Conservation (phyloP, 2,329 filamentous ascomycete species). For the Penicillium sclerotiorum region DNA sequence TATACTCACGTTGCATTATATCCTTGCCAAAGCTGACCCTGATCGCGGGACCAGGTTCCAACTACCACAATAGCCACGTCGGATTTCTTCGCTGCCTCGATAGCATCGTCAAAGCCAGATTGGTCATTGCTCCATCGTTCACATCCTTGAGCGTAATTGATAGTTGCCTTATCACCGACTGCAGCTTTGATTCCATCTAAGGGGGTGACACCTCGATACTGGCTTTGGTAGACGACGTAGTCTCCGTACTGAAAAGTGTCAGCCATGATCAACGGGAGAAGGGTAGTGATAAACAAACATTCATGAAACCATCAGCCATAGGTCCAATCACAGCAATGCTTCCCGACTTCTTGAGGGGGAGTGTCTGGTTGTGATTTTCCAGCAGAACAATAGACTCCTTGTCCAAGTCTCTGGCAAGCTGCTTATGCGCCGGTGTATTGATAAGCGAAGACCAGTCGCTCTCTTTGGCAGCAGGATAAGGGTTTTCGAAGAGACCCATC, state of each 20-base stretch:
- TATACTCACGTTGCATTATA: slow-evolving; percentile 64
- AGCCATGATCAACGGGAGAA: not conserved
- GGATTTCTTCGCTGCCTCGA: slow-evolving; percentile 65
- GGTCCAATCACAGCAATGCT: slow-evolving; percentile 73
- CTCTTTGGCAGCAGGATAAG: slow-evolving; percentile 62
- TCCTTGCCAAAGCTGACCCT: slow-evolving; percentile 69
- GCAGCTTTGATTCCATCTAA: slow-evolving; percentile 68
- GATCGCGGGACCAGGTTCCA: slow-evolving; percentile 75
- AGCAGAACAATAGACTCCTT: slow-evolving; percentile 65
- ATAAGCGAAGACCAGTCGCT: slow-evolving; percentile 61
- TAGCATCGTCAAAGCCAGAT: slow-evolving; percentile 67
- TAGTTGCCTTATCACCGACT: slow-evolving; percentile 57
- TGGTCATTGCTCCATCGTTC: slow-evolving; percentile 73
- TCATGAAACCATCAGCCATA: slow-evolving; percentile 72
- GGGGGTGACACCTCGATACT: slow-evolving; percentile 68
- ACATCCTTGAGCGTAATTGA: slow-evolving; percentile 70
- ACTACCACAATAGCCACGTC: slow-evolving; percentile 75
- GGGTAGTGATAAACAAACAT: slow-evolving; percentile 50
- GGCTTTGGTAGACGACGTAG: slow-evolving; percentile 68
- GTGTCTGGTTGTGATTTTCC: slow-evolving; percentile 58
- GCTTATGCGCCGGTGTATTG: slow-evolving; percentile 61
- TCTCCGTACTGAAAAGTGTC: slow-evolving; percentile 62
- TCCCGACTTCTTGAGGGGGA: slow-evolving; percentile 64
- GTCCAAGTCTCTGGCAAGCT: slow-evolving; percentile 65
- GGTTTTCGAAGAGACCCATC: slow-evolving; percentile 71